Evolutionary conservation across 371 early-diverging fungal genomes (phyloP).

Genomic region (Syncephalis fuscata): DNA sequence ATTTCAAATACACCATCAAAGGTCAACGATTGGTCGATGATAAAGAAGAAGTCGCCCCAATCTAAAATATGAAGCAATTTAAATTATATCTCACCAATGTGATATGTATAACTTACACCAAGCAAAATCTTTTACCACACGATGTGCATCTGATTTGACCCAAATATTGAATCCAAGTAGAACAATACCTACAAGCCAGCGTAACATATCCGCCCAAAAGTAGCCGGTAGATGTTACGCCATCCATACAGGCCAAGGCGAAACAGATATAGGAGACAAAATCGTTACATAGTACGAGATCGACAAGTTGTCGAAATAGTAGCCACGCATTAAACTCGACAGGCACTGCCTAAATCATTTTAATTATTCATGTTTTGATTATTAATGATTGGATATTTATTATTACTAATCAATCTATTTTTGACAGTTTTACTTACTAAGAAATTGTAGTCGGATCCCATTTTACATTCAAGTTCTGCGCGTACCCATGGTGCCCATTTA

Average conservation of each 20-base stretch:
- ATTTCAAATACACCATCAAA: slow-evolving; percentile 92
- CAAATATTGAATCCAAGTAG: slow-evolving; percentile 82
- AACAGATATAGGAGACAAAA: slow-evolving; percentile 69
- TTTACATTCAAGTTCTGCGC: slow-evolving; percentile 52
- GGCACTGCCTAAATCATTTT: slow-evolving; percentile 37
- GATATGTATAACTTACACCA: slow-evolving; percentile 58
- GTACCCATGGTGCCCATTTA: slow-evolving; percentile 40
- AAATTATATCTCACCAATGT: neutral
- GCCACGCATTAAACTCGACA: slow-evolving; percentile 89
- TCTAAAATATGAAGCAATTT: slow-evolving; percentile 23
- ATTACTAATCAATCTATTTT: neutral
- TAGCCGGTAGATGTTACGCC: slow-evolving; percentile 25
- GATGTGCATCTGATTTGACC: slow-evolving; percentile 92
- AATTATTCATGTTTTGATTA: neutral
- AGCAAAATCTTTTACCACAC: slow-evolving; percentile 91
- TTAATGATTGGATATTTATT: neutral
- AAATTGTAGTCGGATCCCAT: slow-evolving; percentile 78
- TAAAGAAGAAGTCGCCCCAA: slow-evolving; percentile 97
- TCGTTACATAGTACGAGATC: slow-evolving; percentile 88
- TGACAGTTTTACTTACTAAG: slow-evolving; percentile 12
- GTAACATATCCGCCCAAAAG: slow-evolving; percentile 35
- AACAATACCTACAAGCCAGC: slow-evolving; percentile 58
- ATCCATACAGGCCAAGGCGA: slow-evolving; percentile 58
- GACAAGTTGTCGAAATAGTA: slow-evolving; percentile 85
- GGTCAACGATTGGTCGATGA: slow-evolving; percentile 68